Evolutionary conservation across 1,284 basidiomycete genomes (phyloP).

Genomic region (Melampsora larici-populina): DNA sequence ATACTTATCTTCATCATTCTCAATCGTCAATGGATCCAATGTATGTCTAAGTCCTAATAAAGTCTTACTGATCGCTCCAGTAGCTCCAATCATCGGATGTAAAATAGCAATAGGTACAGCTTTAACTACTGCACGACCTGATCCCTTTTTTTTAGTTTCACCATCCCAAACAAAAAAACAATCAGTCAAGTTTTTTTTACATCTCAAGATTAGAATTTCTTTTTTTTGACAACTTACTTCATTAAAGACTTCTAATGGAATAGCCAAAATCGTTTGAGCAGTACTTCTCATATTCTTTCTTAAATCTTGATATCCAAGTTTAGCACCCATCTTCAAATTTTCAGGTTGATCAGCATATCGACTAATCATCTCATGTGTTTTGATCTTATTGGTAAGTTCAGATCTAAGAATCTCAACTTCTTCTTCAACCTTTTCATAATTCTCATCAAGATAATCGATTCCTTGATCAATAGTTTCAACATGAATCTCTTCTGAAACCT

Average conservation of each 20-base stretch:
- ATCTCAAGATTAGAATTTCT: too few relatives aligned
- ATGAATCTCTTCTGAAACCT: slow-evolving; percentile 48
- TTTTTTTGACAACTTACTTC: too few relatives aligned
- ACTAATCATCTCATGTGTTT: slow-evolving; percentile 63
- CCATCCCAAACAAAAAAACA: not conserved
- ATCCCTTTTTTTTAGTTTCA: slow-evolving; percentile 64
- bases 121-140: slow-evolving; percentile 83
- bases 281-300: slow-evolving; percentile 80
- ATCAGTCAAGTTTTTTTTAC: too few relatives aligned
- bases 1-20: slow-evolving; percentile 46
- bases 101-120: slow-evolving; percentile 95
- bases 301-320: slow-evolving; percentile 80
- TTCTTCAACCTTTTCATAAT: slow-evolving; percentile 16
- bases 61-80: slow-evolving; percentile 92
- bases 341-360: slow-evolving; percentile 85
- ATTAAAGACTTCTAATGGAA: slow-evolving; percentile 97
- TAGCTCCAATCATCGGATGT: slow-evolving; percentile 93
- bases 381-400: slow-evolving; percentile 20
- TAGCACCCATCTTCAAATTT: slow-evolving; percentile 79
- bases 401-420: too few relatives aligned
- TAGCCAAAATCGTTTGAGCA: slow-evolving; percentile 94
- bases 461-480: slow-evolving; percentile 45
- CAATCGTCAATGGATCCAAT: slow-evolving; percentile 49
- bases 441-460: not conserved
- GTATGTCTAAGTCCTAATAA: slow-evolving; percentile 83